Evolutionary conservation across 2,329 filamentous ascomycete species (phyloP).

Genomic region (Aspergillus intermedius): DNA sequence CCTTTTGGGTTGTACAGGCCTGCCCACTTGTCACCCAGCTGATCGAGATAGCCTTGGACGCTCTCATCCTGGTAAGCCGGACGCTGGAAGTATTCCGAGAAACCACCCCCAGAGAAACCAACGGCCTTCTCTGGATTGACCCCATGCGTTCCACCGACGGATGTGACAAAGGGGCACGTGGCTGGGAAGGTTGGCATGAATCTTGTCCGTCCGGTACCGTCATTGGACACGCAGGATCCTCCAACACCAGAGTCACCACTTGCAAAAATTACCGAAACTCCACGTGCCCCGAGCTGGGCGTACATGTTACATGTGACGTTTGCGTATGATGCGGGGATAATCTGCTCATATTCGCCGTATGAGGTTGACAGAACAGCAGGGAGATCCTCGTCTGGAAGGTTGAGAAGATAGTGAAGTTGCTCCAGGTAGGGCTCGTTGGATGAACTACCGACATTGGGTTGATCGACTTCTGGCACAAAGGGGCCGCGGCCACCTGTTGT

Average conservation of each 20-base stretch:
- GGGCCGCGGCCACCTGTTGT: constrained; percentile 53
- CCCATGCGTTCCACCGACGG: constrained; percentile 54
- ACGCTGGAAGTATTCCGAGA: constrained; percentile 44
- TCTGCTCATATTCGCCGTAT: constrained; percentile 63
- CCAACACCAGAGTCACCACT: constrained; percentile 60
- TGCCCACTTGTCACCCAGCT: constrained; percentile 36
- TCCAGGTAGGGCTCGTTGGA: constrained; percentile 62
- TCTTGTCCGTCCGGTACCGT: constrained; percentile 46
- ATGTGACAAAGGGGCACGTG: constrained; percentile 57
- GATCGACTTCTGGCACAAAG: constrained; percentile 43
- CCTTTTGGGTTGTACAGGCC: constrained; percentile 48
- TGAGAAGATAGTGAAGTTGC: constrained; percentile 55
- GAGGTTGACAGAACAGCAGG: constrained; percentile 63
- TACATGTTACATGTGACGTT: constrained; percentile 57
- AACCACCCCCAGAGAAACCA: constrained; percentile 48
- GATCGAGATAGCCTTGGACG: constrained; percentile 40
- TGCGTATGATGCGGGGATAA: constrained; percentile 54
- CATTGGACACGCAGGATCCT: constrained; percentile 48
- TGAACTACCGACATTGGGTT: constrained; percentile 37
- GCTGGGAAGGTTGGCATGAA: constrained; percentile 53
- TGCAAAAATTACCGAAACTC: constrained; percentile 60
- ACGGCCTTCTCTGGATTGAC: constrained; percentile 49
- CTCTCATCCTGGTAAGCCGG: constrained; percentile 43
- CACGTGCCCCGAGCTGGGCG: constrained; percentile 58
- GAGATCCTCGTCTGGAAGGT: constrained; percentile 47